phyloP scores from a whole-genome alignment of 176 grass and related monocot species.

The Neostapfia colusana region DNA sequence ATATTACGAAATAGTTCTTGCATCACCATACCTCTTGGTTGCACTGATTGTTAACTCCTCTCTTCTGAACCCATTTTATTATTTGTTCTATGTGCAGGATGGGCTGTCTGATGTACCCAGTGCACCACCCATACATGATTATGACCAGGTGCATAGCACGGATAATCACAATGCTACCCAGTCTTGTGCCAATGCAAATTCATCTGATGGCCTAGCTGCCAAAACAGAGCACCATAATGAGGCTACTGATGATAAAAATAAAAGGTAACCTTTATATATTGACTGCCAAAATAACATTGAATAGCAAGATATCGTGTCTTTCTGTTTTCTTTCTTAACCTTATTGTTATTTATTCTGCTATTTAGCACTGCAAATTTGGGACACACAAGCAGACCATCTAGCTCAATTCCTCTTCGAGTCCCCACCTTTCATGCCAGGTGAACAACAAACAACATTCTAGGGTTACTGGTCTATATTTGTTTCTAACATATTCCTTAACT shows the following conservation, averaged over 20 bases:
- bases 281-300: conserved; percentile 21
- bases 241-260: conserved; percentile 46
- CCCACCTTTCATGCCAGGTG: conserved; percentile 94
- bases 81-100: conserved; percentile 49
- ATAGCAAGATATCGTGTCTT: conserved; percentile 12
- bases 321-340: conserved; percentile 28
- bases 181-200: conserved; percentile 37
- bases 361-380: conserved; percentile 39
- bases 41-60: neutral
- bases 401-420: conserved; percentile 66
- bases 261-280: conserved; percentile 55
- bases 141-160: conserved; percentile 57
- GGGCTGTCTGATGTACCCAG: conserved; percentile 71
- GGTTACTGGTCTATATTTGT: conserved; percentile 20
- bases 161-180: conserved; percentile 39
- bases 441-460: conserved; percentile 21
- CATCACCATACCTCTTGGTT: neutral
- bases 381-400: conserved; percentile 59
- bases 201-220: conserved; percentile 35
- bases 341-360: conserved; percentile 32
- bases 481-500: conserved; percentile 37
- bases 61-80: neutral
- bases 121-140: conserved; percentile 87
- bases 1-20: conserved; percentile 13
- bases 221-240: conserved; percentile 41